Evolutionary conservation across 139 green algal genomes (phyloP), one percentile per base, ranked within the genome.

Genomic region (Micractinium sp.): DNA sequence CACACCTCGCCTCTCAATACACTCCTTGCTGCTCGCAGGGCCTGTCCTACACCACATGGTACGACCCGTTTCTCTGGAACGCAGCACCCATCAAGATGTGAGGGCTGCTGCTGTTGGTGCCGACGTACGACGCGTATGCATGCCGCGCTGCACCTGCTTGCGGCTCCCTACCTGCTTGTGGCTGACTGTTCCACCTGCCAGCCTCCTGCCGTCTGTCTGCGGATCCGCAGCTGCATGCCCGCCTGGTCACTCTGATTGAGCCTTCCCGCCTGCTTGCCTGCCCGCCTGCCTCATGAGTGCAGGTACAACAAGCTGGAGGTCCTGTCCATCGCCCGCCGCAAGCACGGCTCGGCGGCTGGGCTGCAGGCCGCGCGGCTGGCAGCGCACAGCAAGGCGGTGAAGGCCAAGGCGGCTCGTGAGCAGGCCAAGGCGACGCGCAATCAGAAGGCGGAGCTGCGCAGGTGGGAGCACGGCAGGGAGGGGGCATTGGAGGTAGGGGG

Each of bases 271-370:
- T 56, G 20, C 63, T 9, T 56, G 47, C 47, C 47, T 56, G 47
- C 71, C 31, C n/a, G 0, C 47, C 47, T 56, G n/a, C 74, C 18
- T 5, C 16, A 33, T 13, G n/a, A 15, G 16, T 77, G 76, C 77
- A 83, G 78, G 78, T 84, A 67, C 47, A 39, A 36, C 78, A 84
- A 84, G 78, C 78, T 84, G 78, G 41, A 67, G n/a, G 78, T 84
- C 41, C 78, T 84, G 41, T 31, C 78, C 15, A 31, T 84, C 14
- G 78, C 78, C 41, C 78, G 63, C 78, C 41, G 78, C 38, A 63
- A 63, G 41, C 63, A 36, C 14, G 78, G 78, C 47, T 39, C 41
- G 25, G n/a, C n/a, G 15, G 78, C 29, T 1, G 78, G 56, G 12
- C 41, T 84, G 78, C 15, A 66, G 29, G 78, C 31, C 41, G 78